Percentiles rank a stretch among this genome's conserved stretches.
Conservation (phyloP, 2,329 filamentous ascomycete species). For the Aspergillus felis region DNA sequence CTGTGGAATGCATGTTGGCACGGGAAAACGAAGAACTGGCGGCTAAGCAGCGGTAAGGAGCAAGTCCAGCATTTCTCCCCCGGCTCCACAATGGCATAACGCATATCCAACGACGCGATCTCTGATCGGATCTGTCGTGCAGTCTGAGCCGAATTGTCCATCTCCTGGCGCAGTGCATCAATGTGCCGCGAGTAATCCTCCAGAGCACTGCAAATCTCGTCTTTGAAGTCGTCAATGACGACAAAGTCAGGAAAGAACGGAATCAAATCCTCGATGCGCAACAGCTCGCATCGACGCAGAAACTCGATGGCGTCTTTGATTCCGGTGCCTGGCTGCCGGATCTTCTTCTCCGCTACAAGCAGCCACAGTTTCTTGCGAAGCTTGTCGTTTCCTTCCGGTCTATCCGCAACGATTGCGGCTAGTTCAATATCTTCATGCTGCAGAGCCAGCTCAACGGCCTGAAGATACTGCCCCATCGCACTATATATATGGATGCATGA, state of each 20-base stretch:
- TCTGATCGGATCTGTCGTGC: conserved; percentile 87
- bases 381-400: conserved; percentile 69
- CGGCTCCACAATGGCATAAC: conserved; percentile 94
- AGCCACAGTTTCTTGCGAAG: conserved; percentile 95
- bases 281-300: conserved; percentile 80
- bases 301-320: conserved; percentile 95
- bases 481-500: conserved; percentile 97
- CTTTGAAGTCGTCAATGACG: conserved; percentile 98
- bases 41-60: conserved; percentile 74
- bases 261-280: conserved; percentile 94
- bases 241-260: conserved; percentile 99
- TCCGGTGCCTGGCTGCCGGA: conserved; percentile 70
- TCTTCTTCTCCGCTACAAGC: conserved; percentile 89
- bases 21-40: conserved; percentile 97
- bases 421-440: conserved; percentile 87
- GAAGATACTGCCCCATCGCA: conserved; percentile 89
- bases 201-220: conserved; percentile 90
- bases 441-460: conserved; percentile 88
- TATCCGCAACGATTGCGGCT: conserved; percentile 82
- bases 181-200: conserved; percentile 93
- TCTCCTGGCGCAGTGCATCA: conserved; percentile 81
- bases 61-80: conserved; percentile 93
- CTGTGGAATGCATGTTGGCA: conserved; percentile 98
- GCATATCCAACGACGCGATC: conserved; percentile 76
- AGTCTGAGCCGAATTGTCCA: conserved; percentile 89